phyloP scores from a whole-genome alignment of 495 filamentous ascomycete genomes.

The Cercophora scortea region DNA sequence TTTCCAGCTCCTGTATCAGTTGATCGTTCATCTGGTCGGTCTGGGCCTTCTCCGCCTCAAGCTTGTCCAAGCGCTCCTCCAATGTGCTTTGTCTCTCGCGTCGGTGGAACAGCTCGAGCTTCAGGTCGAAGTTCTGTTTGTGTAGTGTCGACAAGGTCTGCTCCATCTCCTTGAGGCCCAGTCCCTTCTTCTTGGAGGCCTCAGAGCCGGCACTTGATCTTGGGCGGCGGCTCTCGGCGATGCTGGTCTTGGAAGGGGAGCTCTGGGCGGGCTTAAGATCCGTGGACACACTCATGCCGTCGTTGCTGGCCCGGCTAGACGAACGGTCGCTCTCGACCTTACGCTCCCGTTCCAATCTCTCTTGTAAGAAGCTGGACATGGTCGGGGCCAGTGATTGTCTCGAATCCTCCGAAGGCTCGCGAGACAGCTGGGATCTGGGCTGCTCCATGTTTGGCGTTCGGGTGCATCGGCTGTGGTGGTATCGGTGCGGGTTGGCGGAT shows the following conservation, averaged over 20 bases:
- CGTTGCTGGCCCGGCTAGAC: constrained; percentile 25
- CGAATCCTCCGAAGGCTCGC: constrained; percentile 22
- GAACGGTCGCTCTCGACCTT: constrained; percentile 37
- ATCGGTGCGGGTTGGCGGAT: constrained; percentile 19
- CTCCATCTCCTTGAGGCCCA: constrained; percentile 42
- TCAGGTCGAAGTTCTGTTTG: constrained; percentile 87
- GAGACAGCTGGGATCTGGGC: constrained; percentile 22
- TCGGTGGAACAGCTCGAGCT: constrained; percentile 73
- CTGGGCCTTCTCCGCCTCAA: constrained; percentile 46
- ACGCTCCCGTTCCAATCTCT: constrained; percentile 41
- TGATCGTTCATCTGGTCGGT: constrained; percentile 58
- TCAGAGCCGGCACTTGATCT: constrained; percentile 23
- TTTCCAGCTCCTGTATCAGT: constrained; percentile 60
- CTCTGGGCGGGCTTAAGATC: constrained; percentile 17
- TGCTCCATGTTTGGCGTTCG: constrained; percentile 10
- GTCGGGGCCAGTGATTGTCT: constrained; percentile 16
- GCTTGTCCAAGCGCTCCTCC: constrained; percentile 54
- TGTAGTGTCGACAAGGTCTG: constrained; percentile 53
- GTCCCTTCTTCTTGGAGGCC: constrained; percentile 29
- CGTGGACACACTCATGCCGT: constrained; percentile 21
- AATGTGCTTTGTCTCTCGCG: constrained; percentile 48
- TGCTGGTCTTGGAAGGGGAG: constrained; percentile 21
- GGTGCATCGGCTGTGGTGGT: constrained; percentile 19
- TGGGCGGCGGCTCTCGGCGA: constrained; percentile 25
- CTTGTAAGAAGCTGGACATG: constrained; percentile 41